Percentiles rank a stretch among this genome's conserved stretches.
Conservation (phyloP, 352 stramenopile genomes). For the Phytopythium oedochilum region DNA sequence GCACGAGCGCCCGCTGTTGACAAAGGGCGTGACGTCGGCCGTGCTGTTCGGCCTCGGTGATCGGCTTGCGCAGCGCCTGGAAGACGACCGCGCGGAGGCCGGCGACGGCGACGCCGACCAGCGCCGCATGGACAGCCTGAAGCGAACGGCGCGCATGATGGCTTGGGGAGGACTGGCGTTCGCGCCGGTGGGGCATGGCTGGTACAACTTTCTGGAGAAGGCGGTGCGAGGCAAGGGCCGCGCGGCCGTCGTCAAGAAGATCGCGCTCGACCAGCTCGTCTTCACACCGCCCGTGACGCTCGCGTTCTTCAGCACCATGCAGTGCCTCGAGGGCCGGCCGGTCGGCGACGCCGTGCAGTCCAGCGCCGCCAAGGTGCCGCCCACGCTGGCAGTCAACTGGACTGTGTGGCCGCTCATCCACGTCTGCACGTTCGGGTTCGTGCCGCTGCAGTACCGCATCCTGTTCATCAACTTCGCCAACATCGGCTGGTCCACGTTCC, state of each 20-base stretch:
- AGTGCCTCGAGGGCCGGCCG: slow-evolving; percentile 20
- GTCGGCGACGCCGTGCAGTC: slow-evolving; percentile 16
- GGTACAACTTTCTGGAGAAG: slow-evolving; percentile 86
- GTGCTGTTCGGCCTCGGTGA: slow-evolving; percentile 68
- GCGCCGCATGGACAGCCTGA: slow-evolving; percentile 10
- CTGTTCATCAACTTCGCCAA: slow-evolving; percentile 42
- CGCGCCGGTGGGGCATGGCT: slow-evolving; percentile 85
- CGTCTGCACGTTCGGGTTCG: slow-evolving; percentile 35
- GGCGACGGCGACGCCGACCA: slow-evolving; percentile 6
- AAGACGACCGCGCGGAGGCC: not conserved
- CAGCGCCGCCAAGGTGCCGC: slow-evolving; percentile 23
- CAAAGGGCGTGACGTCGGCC: slow-evolving; percentile 64
- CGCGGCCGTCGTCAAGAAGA: slow-evolving; percentile 25
- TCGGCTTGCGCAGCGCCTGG: not conserved
- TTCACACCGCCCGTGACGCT: slow-evolving; percentile 27
- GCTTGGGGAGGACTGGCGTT: slow-evolving; percentile 87
- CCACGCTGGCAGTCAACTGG: slow-evolving; percentile 35
- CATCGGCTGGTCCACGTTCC: slow-evolving; percentile 40
- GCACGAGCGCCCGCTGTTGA: slow-evolving; percentile 44
- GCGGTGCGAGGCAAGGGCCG: slow-evolving; percentile 18
- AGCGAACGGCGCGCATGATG: slow-evolving; percentile 55
- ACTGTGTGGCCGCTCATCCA: slow-evolving; percentile 40
- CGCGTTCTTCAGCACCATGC: slow-evolving; percentile 32
- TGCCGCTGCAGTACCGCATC: slow-evolving; percentile 42
- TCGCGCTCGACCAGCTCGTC: slow-evolving; percentile 31